These are phyloP conservation scores for Bacidia gigantensis DNA, from an alignment of 495 filamentous ascomycete species.

Conservation along the genomic window DNA sequence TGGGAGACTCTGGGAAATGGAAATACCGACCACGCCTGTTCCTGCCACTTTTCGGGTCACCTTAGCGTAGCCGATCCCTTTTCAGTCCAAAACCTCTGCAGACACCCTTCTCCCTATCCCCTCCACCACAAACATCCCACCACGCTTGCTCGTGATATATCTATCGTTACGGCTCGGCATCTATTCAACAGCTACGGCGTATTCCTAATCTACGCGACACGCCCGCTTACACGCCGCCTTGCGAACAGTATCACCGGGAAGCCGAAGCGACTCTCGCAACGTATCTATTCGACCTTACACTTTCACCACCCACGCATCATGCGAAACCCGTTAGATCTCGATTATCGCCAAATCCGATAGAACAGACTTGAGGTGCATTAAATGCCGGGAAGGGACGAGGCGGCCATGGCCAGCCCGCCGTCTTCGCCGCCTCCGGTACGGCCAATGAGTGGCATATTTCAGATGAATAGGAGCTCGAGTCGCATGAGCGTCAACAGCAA, in stretches of 20 bases:
- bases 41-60: neutral
- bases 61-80: neutral
- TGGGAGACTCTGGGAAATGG: neutral
- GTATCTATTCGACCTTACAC: neutral
- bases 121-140: neutral
- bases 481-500: constrained; percentile 81
- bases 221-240: neutral
- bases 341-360: neutral
- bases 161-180: neutral
- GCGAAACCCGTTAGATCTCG: neutral
- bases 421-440: constrained; percentile 46
- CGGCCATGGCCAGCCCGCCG: constrained; percentile 40
- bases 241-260: neutral
- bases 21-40: neutral
- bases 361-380: neutral
- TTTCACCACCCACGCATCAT: neutral
- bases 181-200: neutral
- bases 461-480: constrained; percentile 69
- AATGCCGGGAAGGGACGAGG: neutral
- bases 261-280: neutral
- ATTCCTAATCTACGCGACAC: neutral
- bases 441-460: constrained; percentile 77
- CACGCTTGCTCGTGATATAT: neutral
- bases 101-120: neutral
- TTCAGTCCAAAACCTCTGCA: neutral